These are phyloP conservation scores for Botrytis fragariae DNA, from an alignment of 2,329 filamentous ascomycete genomes.

Conservation along the genomic window DNA sequence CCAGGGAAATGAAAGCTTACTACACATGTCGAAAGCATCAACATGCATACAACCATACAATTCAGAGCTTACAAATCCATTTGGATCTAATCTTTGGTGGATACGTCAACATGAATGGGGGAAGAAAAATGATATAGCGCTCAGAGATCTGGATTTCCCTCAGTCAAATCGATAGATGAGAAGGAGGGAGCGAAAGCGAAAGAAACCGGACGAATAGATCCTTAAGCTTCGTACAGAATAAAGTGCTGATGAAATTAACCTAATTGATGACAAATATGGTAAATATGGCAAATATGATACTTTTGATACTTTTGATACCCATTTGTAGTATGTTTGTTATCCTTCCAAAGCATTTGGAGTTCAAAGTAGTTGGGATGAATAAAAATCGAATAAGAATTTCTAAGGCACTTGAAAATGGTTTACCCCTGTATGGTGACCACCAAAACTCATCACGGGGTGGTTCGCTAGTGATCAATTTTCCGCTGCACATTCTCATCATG, in stretches of 20 bases:
- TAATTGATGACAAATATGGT: slow-evolving; percentile 2
- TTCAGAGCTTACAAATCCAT: slow-evolving; percentile 11
- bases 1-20: background rate
- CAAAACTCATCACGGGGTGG: background rate
- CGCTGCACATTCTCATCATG: background rate
- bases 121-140: background rate
- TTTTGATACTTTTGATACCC: background rate
- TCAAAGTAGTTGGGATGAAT: background rate
- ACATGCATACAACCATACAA: background rate
- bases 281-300: background rate
- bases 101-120: background rate
- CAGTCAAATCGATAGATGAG: background rate
- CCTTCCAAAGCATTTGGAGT: background rate
- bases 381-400: background rate
- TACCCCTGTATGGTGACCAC: background rate
- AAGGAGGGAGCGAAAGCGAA: background rate
- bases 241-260: background rate
- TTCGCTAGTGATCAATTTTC: background rate
- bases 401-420: background rate
- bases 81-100: background rate
- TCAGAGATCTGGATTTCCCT: background rate
- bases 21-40: slow-evolving; percentile 8
- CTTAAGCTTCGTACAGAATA: background rate
- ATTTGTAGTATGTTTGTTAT: background rate
- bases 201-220: background rate